phyloP scores from a whole-genome alignment of 495 filamentous ascomycete species.

The Penicillium simplicissimum region DNA sequence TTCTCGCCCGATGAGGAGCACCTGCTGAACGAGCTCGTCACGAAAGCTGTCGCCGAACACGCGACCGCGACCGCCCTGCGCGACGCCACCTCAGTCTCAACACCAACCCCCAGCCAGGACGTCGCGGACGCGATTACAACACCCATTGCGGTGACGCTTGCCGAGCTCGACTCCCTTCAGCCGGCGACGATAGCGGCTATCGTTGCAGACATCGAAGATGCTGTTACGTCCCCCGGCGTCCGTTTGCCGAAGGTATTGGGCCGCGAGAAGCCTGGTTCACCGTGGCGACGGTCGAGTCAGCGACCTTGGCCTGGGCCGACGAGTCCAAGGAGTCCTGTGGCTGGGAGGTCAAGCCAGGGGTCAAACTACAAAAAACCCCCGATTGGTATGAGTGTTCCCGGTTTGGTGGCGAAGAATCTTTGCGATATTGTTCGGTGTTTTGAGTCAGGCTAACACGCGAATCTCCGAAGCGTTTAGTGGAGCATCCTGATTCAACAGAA shows the following conservation, averaged over 20 bases:
- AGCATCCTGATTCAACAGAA: conserved; percentile 48
- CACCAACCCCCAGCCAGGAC: conserved; percentile 13
- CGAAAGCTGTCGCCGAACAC: conserved; percentile 34
- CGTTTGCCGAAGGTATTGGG: conserved; percentile 47
- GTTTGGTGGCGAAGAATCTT: background rate
- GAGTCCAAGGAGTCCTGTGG: conserved; percentile 10
- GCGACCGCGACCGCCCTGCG: conserved; percentile 17
- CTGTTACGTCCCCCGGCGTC: conserved; percentile 28
- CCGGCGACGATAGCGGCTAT: conserved; percentile 14
- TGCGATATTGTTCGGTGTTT: background rate
- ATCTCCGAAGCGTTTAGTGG: conserved; percentile 66
- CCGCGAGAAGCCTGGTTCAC: conserved; percentile 36
- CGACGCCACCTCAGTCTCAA: conserved; percentile 20
- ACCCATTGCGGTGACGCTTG: background rate
- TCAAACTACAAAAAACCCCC: conserved; percentile 33
- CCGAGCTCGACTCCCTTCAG: conserved; percentile 13
- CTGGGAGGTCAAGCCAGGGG: conserved; percentile 26
- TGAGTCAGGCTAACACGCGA: conserved; percentile 50
- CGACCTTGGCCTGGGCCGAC: conserved; percentile 8
- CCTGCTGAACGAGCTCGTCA: conserved; percentile 49
- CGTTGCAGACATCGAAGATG: conserved; percentile 42
- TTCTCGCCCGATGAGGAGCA: conserved; percentile 64
- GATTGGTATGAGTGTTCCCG: conserved; percentile 35
- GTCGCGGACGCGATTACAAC: conserved; percentile 8
- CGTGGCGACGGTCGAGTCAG: conserved; percentile 35